These are phyloP conservation scores for Candida bentonensis DNA, from an alignment of 805 yeast genomes.

Conservation along the genomic window DNA sequence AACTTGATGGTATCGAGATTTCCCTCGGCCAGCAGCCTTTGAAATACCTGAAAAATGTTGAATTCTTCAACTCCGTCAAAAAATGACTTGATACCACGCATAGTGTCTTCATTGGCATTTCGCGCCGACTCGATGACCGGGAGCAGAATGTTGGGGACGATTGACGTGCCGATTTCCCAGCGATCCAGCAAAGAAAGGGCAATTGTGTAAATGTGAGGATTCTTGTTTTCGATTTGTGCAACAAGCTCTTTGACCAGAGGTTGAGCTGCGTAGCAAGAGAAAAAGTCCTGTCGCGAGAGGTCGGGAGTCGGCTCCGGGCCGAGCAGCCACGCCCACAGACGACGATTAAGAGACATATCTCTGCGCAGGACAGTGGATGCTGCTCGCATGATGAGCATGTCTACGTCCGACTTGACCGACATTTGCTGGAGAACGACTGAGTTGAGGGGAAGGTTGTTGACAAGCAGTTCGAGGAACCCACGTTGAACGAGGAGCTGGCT, in stretches of 20 bases:
- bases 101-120: constrained; percentile 28
- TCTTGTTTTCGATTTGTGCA: constrained; percentile 20
- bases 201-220: constrained; percentile 42
- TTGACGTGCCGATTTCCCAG: constrained; percentile 80
- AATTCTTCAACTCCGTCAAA: constrained; percentile 79
- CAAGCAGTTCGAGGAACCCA: constrained; percentile 74
- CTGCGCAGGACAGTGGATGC: constrained; percentile 57
- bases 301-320: constrained; percentile 48
- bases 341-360: constrained; percentile 89
- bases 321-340: constrained; percentile 86
- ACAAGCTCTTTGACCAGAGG: constrained; percentile 40
- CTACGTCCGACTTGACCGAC: constrained; percentile 39
- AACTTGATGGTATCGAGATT: constrained; percentile 39
- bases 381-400: constrained; percentile 45
- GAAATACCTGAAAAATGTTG: constrained; percentile 59
- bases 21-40: constrained; percentile 26
- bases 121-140: constrained; percentile 35
- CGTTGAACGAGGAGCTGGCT: constrained; percentile 63
- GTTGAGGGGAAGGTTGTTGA: constrained; percentile 51
- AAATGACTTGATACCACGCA: constrained; percentile 49
- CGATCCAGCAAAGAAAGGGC: constrained; percentile 70
- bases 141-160: constrained; percentile 55
- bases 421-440: constrained; percentile 40
- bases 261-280: constrained; percentile 40
- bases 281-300: constrained; percentile 37